Conservation (phyloP, 495 filamentous ascomycete genomes). For the Daldinia vernicosa region DNA sequence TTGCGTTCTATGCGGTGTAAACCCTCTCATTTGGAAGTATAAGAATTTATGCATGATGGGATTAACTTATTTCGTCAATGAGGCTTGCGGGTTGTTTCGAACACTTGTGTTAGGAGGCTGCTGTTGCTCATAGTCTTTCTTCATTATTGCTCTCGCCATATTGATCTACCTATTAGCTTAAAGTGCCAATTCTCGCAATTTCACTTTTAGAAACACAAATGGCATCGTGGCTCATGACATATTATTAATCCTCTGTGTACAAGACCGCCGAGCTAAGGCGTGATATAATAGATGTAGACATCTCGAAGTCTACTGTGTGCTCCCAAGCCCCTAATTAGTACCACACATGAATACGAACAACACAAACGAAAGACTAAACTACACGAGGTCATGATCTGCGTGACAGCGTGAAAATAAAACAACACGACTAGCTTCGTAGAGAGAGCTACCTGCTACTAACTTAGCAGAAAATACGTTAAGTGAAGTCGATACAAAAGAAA, state of each 20-base stretch:
- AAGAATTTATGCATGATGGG: no score
- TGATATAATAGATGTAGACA: not conserved
- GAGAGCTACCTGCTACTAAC: not conserved
- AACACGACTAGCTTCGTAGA: not conserved
- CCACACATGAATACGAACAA: not conserved
- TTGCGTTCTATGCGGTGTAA: not conserved
- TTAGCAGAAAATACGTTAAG: not conserved
- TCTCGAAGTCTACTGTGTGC: not conserved
- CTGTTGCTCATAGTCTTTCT: no score
- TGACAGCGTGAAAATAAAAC: not conserved
- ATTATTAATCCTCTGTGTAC: not conserved
- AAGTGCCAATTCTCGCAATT: not conserved
- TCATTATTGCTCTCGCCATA: no score
- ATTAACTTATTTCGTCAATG: no score
- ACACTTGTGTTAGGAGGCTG: no score
- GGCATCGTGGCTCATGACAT: not conserved
- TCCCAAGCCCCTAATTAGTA: not conserved
- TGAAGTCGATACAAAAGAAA: not conserved
- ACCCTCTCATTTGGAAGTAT: no score
- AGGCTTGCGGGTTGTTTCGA: no score
- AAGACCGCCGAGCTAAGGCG: not conserved
- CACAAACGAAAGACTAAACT: not conserved
- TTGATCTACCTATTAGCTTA: not conserved
- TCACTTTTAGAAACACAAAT: not conserved
- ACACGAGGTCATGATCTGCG: not conserved